Evolutionary conservation across 129 eudicot species (phyloP), one percentile per base, ranked within the genome.

Genomic region (Chrysanthemum makinoi): DNA sequence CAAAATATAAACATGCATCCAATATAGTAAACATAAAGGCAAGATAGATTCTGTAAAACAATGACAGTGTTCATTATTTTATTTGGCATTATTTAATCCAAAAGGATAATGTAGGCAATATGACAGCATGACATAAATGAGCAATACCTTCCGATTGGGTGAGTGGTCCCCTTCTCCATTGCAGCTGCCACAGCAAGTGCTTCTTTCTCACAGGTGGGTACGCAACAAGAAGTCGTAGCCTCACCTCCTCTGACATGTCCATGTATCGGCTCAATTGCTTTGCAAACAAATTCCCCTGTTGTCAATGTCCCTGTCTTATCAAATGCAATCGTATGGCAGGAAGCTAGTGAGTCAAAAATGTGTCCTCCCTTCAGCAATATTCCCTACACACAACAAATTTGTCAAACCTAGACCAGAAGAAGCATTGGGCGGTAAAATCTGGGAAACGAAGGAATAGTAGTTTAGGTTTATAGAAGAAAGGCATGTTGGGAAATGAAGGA

Each of bases 141-240:
- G 0, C 12, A 20, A 68, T 81, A 94, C 99, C 99, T 94, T 80
- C 99, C 99, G 65, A 94, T 94, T 15, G 99, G 99, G 77, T 94
- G 99, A 73, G 99, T 94, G 52, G 99, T 94, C 52, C 99, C 99
- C 82, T 87, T 94, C 77, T 94, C 99, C 99, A 94, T 90, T 10
- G 99, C 99, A 72, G 99, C 97, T 65, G 99, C 99, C 58, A 94
- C 97, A 20, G 99, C 99, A 58, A 94, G 96, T 55, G 99, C 99
- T 80, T 94, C 97, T 82, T 90, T 87, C 72, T 94, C 99, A 70
- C 99, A 94, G 76, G 74, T 89, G 22, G 99, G 99, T 20, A 79
- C 79, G 65, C 99, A 94, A 75, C 99, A 94, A 56, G 95, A 77
- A 70, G 84, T 81, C 58, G 63, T 73, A 60, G 80, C 65, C 65